Evolutionary conservation across 2,329 filamentous ascomycete genomes (phyloP).

Genomic region (Aspergillus terreus): DNA sequence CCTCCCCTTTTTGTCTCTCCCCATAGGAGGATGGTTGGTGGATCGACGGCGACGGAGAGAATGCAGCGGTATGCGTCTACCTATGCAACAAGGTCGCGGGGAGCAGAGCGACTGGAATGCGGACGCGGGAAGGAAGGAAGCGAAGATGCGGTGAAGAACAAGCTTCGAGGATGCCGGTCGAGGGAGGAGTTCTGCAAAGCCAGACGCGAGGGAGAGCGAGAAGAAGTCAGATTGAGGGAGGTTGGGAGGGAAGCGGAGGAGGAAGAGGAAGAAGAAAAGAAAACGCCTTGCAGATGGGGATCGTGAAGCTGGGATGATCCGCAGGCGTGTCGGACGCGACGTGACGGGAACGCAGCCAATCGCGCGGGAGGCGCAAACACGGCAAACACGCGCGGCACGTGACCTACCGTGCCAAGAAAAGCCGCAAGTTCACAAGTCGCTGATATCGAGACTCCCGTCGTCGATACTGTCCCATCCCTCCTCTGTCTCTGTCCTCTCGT

Average conservation of each 20-base stretch:
- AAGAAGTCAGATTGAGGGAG: constrained; percentile 12
- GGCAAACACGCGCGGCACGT: constrained; percentile 27
- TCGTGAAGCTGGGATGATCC: constrained; percentile 29
- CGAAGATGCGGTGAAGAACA: constrained; percentile 14
- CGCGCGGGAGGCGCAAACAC: constrained; percentile 27
- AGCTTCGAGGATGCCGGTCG: not conserved
- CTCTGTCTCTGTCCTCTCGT: not conserved
- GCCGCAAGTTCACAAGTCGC: not conserved
- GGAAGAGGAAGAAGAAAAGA: constrained; percentile 16
- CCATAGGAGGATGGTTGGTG: not conserved
- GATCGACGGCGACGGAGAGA: constrained; percentile 27
- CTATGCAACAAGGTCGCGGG: constrained; percentile 24
- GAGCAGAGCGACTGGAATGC: constrained; percentile 27
- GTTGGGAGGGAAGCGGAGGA: constrained; percentile 13
- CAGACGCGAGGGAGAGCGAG: constrained; percentile 7
- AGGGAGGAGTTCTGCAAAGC: constrained; percentile 4
- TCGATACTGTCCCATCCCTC: not conserved
- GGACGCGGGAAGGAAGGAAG: constrained; percentile 14
- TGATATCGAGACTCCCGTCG: not conserved
- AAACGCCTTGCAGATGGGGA: constrained; percentile 29
- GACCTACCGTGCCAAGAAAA: constrained; percentile 15
- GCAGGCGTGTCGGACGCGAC: constrained; percentile 37
- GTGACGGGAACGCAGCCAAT: constrained; percentile 32
- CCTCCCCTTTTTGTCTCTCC: not conserved
- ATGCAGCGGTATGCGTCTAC: constrained; percentile 18